Evolutionary conservation across 2,329 filamentous ascomycete species (phyloP).

Genomic region (Fusarium transvaalense): DNA sequence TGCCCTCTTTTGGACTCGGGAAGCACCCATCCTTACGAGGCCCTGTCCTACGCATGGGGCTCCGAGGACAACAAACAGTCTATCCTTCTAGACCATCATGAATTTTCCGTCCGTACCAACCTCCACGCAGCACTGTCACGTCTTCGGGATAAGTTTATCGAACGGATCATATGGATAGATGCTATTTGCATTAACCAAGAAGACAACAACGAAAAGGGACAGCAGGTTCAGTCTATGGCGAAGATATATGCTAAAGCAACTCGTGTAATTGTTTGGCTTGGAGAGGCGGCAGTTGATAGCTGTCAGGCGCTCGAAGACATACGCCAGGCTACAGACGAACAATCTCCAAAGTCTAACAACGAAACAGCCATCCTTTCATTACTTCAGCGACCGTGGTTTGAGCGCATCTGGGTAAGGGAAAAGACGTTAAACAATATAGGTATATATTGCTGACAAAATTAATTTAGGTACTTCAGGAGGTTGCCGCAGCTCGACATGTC

Average conservation of each 20-base stretch:
- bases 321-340: background rate
- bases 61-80: background rate
- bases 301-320: background rate
- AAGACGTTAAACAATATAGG: no score
- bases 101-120: background rate
- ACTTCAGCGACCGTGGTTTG: background rate
- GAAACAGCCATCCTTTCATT: accelerated
- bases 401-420: background rate
- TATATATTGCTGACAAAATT: background rate
- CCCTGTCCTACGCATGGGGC: background rate
- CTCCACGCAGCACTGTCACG: background rate
- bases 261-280: background rate
- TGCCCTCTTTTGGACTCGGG: background rate
- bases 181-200: background rate
- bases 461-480: background rate
- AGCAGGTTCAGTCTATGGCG: background rate
- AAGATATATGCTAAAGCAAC: background rate
- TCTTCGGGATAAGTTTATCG: background rate
- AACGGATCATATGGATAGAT: background rate
- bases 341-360: accelerated
- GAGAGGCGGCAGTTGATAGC: background rate
- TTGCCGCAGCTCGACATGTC: background rate
- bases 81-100: background rate
- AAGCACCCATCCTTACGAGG: background rate
- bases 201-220: background rate